A percentile compares a stretch with the other conserved stretches of the same genome.
Conservation (phyloP, 2,329 filamentous ascomycete genomes). For the Xylaria hypoxylon region DNA sequence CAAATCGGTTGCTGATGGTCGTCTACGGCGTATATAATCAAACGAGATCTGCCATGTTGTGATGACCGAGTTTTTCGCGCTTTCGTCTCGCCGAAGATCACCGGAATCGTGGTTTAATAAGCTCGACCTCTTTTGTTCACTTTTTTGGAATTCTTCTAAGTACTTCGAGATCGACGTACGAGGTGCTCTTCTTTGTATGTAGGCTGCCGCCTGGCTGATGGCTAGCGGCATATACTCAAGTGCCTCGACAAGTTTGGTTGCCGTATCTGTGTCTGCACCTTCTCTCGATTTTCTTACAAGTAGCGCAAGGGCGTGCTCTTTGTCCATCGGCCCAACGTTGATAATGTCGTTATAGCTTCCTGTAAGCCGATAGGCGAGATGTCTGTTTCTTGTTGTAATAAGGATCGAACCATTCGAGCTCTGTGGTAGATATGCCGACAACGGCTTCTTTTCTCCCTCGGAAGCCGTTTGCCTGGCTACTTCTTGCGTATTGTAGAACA, state of each 20-base stretch:
- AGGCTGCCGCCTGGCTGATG: constrained; percentile 52
- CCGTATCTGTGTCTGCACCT: constrained; percentile 34
- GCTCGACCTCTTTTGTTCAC: constrained; percentile 46
- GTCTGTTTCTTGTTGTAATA: constrained; percentile 43
- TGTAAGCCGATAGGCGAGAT: constrained; percentile 38
- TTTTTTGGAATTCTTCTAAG: constrained; percentile 52
- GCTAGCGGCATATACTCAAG: constrained; percentile 52
- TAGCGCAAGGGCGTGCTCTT: constrained; percentile 19
- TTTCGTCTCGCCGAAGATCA: constrained; percentile 51
- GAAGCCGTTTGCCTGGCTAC: background rate
- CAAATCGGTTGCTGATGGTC: constrained; percentile 54
- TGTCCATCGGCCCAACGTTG: constrained; percentile 27
- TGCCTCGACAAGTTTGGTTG: constrained; percentile 43
- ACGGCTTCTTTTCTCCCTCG: constrained; percentile 10
- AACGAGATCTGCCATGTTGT: constrained; percentile 54
- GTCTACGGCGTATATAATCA: constrained; percentile 51
- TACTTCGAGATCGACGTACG: constrained; percentile 53
- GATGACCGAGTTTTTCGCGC: constrained; percentile 52
- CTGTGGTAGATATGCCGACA: constrained; percentile 48
- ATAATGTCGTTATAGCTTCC: constrained; percentile 34
- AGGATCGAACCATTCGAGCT: constrained; percentile 49
- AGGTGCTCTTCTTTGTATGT: constrained; percentile 47
- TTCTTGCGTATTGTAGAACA: constrained; percentile 44
- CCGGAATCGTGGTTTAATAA: constrained; percentile 49
- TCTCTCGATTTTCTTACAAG: constrained; percentile 15